Evolutionary conservation across 768 basidiomycete genomes (phyloP), one percentile per base, ranked within the genome.

Genomic region (Mycena rosella): DNA sequence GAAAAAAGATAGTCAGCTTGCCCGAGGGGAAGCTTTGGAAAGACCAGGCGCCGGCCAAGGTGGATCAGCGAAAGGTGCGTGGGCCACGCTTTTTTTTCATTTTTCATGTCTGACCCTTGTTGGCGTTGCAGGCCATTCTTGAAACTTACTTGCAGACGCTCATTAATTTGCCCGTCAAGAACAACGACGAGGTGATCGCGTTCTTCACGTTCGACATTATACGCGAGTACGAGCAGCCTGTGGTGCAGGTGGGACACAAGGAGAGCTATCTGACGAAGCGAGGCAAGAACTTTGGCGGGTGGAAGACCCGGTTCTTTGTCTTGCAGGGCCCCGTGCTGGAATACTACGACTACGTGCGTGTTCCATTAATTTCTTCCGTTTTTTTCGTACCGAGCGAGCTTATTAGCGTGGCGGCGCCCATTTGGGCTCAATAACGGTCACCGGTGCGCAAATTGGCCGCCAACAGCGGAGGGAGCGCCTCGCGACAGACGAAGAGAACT

Each of bases 221-320:
- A 38, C 89, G 89, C 36, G 90, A 91, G 69, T 83, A 90, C 49
- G 88, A 88, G 76, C 89, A 90, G 68, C 91, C 93, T 2, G 93
- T 93, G 22, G 88, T 88, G 82, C 91, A 93, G 75, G 85, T 85
- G 2, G 93, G 93, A 29, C 90, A 96, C 81, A 98, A 97, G 79
- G 95, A 97, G 78, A 97, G 96, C 18, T 97, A 97, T 77, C 82
- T 98, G 38, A 98, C 97, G 22, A 98, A 98, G 81, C 87, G 96
- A 64, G 96, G 96, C 24, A 96, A 98, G 83, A 98, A 95, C 75
- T 98, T 99, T 80, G 98, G 98, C 49, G 96, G 97, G 2, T 96
- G 95, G 97, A 96, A 97, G 76, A 95, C 95, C 27, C 87, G 98
- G 47, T 99, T 91, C 79, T 99, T 99, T 74, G 95, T 98, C 10